Evolutionary conservation across 2,329 filamentous ascomycete genomes (phyloP), one percentile per base, ranked within the genome.

Genomic region (Trichoderma pleuroti): DNA sequence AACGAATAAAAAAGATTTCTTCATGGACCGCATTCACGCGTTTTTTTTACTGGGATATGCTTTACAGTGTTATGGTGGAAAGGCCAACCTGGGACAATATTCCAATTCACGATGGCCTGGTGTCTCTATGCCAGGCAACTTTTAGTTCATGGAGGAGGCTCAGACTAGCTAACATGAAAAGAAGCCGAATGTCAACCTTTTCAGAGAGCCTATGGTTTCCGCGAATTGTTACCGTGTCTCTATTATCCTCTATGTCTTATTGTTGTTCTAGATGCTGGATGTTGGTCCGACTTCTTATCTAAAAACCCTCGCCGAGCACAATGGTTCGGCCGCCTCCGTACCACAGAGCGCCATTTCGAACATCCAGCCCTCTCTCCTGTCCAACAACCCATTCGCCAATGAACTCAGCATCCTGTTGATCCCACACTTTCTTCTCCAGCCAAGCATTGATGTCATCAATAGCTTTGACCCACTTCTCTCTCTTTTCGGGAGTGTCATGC

Each of bases 371-470:
- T 75, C 85, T 91, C 79, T 95, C 93, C 75, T 97, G 88, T 0
- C 95, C 94, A n/a, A 98, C 90, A 28, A 92, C 83, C 94, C 95
- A 98, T 77, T 96, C 92, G 0, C 91, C 91, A 2, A 84, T 78
- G 42, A 84, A 81, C 12, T 81, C 80, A 10, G 78, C 82, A 60
- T 77, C 81, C 28, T 79, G 75, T 49, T 80, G 82, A 24, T 88
- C 87, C 93, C 93, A 97, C 64, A 91, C 91, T 76, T 92, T 87
- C 12, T 81, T 81, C 77, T 90, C 84, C 30, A 98, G 82, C 91
- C 91, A 94, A 11, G 77, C 79, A 80, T 98, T 98, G 74, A 97
- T 87, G 72, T 87, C 84, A 56, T 96, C 93, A 63, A 98, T 90
- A 65, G 86, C 86, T 16, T 85, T 80, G 16, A 97, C 84, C 84